These are phyloP conservation scores for Auricularia auricula-judae DNA, from an alignment of 768 basidiomycete species.

Conservation along the genomic window DNA sequence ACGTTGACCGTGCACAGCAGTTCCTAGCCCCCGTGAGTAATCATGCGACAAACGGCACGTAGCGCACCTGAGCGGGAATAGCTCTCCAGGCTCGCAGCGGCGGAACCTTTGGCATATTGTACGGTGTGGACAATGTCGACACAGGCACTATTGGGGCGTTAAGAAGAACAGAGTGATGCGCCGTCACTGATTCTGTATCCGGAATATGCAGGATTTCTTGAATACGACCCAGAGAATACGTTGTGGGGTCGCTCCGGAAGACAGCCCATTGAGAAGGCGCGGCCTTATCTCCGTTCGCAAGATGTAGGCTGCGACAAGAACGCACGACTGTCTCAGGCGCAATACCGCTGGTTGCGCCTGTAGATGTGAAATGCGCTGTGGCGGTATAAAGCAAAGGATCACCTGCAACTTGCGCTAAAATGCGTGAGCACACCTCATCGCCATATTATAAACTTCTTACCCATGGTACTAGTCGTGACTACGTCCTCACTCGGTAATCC, in stretches of 20 bases:
- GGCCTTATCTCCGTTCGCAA: too few species aligned
- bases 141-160: not conserved
- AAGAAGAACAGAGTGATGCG: not conserved
- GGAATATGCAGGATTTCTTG: too few species aligned
- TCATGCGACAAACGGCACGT: not conserved
- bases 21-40: not conserved
- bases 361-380: too few species aligned
- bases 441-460: not conserved
- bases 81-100: not conserved
- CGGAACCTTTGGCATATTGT: not conserved
- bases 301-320: too few species aligned
- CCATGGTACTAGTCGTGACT: not conserved
- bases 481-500: not conserved
- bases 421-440: not conserved
- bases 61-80: not conserved
- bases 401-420: too few species aligned
- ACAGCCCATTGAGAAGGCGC: too few species aligned
- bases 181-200: not conserved
- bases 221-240: too few species aligned
- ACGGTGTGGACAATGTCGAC: not conserved
- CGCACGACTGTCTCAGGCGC: too few species aligned
- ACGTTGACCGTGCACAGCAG: not conserved
- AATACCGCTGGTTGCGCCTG: too few species aligned
- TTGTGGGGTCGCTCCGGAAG: too few species aligned
- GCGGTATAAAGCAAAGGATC: too few species aligned